Conservation (phyloP, 495 filamentous ascomycete genomes). For the Cercophora scortea region DNA sequence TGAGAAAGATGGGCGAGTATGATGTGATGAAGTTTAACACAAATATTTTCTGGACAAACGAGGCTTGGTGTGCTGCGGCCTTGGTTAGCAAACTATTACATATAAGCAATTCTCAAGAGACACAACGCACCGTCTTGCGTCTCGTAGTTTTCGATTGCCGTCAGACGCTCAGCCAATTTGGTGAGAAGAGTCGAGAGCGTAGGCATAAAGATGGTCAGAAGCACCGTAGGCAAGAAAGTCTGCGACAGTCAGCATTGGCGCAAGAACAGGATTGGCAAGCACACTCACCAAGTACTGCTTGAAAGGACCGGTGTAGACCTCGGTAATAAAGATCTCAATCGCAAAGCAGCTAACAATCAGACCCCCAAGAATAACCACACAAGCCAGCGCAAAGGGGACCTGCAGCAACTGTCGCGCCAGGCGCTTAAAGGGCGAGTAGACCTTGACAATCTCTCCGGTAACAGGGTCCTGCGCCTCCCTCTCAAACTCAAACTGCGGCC, state of each 20-base stretch:
- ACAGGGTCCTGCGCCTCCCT: conserved; percentile 66
- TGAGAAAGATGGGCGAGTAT: conserved; percentile 85
- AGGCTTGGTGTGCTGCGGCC: conserved; percentile 53
- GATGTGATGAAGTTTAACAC: conserved; percentile 97
- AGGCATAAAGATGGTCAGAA: conserved; percentile 75
- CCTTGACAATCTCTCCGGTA: conserved; percentile 72
- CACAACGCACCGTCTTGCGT: conserved; percentile 55
- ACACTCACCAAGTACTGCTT: conserved; percentile 69
- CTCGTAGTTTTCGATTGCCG: conserved; percentile 87
- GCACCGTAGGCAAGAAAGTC: conserved; percentile 81
- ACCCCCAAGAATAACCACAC: conserved; percentile 60
- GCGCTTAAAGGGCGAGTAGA: conserved; percentile 73
- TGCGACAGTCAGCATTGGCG: conserved; percentile 22
- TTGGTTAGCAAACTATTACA: neutral
- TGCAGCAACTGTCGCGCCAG: conserved; percentile 74
- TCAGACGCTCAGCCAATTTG: conserved; percentile 68
- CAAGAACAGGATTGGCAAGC: neutral
- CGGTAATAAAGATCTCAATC: conserved; percentile 92
- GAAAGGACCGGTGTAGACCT: conserved; percentile 87
- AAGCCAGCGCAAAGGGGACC: conserved; percentile 77
- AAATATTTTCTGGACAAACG: conserved; percentile 85
- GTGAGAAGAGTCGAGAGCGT: conserved; percentile 70
- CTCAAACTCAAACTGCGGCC: conserved; percentile 74
- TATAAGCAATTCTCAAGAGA: neutral
- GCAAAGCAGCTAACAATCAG: conserved; percentile 84